These are phyloP conservation scores for Rosa multiflora DNA, from an alignment of 306 rosid species.

Conservation along the genomic window DNA sequence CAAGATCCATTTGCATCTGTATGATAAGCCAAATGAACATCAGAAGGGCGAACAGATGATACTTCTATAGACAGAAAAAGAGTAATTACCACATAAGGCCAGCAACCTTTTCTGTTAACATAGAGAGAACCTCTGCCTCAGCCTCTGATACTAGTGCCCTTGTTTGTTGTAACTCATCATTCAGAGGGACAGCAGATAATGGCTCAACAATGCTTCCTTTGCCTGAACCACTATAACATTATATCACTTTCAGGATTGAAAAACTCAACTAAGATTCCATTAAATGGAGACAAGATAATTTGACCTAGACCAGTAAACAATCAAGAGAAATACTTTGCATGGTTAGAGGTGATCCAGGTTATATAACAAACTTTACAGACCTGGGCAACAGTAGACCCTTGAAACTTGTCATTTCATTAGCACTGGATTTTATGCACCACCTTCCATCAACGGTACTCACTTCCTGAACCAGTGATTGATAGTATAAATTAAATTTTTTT, in stretches of 20 bases:
- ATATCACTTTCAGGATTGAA: conserved; percentile 45
- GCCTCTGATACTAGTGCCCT: conserved; percentile 73
- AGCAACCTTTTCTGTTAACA: conserved; percentile 73
- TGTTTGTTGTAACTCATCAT: conserved; percentile 88
- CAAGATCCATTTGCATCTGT: conserved; percentile 85
- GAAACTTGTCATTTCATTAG: conserved; percentile 51
- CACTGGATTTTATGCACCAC: conserved; percentile 77
- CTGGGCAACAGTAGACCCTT: conserved; percentile 83
- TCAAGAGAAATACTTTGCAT: conserved; percentile 21
- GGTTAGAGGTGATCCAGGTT: conserved; percentile 20
- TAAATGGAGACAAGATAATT: neutral
- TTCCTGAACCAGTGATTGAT: conserved; percentile 59
- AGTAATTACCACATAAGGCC: conserved; percentile 26
- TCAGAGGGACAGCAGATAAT: conserved; percentile 74
- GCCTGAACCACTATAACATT: conserved; percentile 63
- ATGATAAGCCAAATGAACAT: conserved; percentile 21
- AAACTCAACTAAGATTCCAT: conserved; percentile 25
- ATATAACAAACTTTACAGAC: conserved; percentile 39
- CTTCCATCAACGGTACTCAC: conserved; percentile 78
- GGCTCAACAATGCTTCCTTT: conserved; percentile 76
- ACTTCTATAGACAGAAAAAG: conserved; percentile 13
- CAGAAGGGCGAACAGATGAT: conserved; percentile 20
- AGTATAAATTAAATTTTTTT: conserved; percentile 26
- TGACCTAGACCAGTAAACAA: conserved; percentile 14
- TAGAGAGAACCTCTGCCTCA: conserved; percentile 75